These are phyloP conservation scores for Colletotrichum lini DNA, from an alignment of 2,329 filamentous ascomycete species.

Conservation along the genomic window DNA sequence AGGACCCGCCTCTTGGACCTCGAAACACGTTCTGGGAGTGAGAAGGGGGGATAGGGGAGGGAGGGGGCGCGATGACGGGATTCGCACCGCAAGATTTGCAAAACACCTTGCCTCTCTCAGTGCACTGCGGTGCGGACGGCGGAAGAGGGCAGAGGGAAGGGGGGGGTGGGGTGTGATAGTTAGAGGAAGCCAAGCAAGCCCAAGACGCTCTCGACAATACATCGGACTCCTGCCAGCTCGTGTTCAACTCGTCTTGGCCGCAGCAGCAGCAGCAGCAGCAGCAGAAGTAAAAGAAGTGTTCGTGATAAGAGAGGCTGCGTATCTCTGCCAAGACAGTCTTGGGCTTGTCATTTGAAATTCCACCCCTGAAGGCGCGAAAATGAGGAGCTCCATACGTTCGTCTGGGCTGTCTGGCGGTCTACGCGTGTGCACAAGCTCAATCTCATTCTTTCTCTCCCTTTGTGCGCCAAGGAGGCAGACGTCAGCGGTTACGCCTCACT, in stretches of 20 bases:
- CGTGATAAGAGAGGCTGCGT: constrained; percentile 19
- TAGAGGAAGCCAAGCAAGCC: not conserved
- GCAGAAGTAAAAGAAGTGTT: constrained; percentile 3
- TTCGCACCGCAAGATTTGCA: not conserved
- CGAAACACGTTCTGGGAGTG: constrained; percentile 35
- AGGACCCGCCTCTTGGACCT: constrained; percentile 38
- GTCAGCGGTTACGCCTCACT: constrained; percentile 8
- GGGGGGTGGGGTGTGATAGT: too few relatives aligned
- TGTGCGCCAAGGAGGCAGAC: not conserved
- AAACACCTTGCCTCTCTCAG: too few relatives aligned
- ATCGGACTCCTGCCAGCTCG: constrained; percentile 35
- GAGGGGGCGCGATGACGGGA: constrained; percentile 16
- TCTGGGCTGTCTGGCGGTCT: not conserved
- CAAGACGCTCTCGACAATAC: constrained; percentile 21
- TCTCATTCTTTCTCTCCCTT: not conserved
- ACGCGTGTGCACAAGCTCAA: not conserved
- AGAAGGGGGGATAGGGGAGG: not conserved
- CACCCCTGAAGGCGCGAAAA: not conserved
- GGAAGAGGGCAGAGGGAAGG: too few relatives aligned
- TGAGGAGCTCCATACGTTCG: not conserved
- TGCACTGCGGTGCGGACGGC: too few relatives aligned
- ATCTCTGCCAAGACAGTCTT: constrained; percentile 25
- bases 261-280: too few relatives aligned
- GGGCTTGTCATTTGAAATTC: not conserved
- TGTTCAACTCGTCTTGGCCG: constrained; percentile 26